Percentiles rank a stretch among this genome's conserved stretches.
phyloP scores from a whole-genome alignment of 345 rosid genomes.

The Aurinia saxatilis region DNA sequence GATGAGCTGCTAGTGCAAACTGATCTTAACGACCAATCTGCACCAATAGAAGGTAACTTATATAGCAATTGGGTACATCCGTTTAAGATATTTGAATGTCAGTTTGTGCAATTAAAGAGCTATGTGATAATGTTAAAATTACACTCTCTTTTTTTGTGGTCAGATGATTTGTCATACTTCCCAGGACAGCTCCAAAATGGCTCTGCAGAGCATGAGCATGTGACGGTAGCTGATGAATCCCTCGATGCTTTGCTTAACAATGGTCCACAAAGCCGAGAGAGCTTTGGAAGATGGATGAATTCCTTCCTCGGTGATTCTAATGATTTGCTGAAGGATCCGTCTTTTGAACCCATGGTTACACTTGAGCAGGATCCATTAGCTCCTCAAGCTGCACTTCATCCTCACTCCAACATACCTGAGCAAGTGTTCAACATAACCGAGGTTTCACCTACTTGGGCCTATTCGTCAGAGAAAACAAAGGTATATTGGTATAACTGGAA shows the following conservation, averaged over 20 bases:
- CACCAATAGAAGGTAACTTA: slow-evolving; percentile 46
- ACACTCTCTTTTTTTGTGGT: slow-evolving; percentile 10
- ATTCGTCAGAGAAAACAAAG: slow-evolving; percentile 78
- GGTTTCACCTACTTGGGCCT: slow-evolving; percentile 81
- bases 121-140: not conserved
- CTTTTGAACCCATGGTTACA: slow-evolving; percentile 40
- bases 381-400: slow-evolving; percentile 34
- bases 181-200: slow-evolving; percentile 37
- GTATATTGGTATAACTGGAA: slow-evolving; percentile 22
- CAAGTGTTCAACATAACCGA: slow-evolving; percentile 67
- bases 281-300: slow-evolving; percentile 83
- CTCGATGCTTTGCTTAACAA: slow-evolving; percentile 39
- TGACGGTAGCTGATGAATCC: slow-evolving; percentile 32
- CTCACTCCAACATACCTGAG: slow-evolving; percentile 36
- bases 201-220: slow-evolving; percentile 43
- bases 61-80: not conserved
- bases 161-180: slow-evolving; percentile 43
- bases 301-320: slow-evolving; percentile 45
- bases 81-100: not conserved
- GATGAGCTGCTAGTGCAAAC: slow-evolving; percentile 67
- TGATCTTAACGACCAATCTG: slow-evolving; percentile 34
- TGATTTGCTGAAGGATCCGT: slow-evolving; percentile 39
- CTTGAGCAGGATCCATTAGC: slow-evolving; percentile 34
- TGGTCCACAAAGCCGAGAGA: slow-evolving; percentile 71
- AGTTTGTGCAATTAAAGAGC: not conserved